These are phyloP conservation scores for Hypoxylon sp. DNA, from an alignment of 2,329 filamentous ascomycete genomes.

Conservation along the genomic window DNA sequence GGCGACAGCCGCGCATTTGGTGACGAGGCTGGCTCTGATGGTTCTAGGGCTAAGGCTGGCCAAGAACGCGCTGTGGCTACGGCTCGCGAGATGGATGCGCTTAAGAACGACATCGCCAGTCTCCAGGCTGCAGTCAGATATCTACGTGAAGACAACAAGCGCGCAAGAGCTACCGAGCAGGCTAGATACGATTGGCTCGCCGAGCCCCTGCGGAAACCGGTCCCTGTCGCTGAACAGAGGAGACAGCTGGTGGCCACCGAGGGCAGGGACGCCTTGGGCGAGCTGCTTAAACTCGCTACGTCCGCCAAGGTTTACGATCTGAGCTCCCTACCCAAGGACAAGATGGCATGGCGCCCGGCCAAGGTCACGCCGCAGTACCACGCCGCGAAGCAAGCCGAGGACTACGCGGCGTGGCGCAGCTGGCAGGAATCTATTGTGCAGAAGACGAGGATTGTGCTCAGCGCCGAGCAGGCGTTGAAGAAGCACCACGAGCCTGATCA, in stretches of 20 bases:
- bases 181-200: constrained; percentile 73
- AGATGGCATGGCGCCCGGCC: constrained; percentile 76
- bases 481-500: constrained; percentile 45
- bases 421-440: constrained; percentile 70
- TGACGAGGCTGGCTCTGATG: constrained; percentile 59
- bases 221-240: constrained; percentile 71
- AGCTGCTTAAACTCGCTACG: constrained; percentile 74
- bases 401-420: constrained; percentile 72
- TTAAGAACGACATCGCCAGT: constrained; percentile 77
- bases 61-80: constrained; percentile 78
- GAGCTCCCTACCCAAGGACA: constrained; percentile 69
- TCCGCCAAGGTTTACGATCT: constrained; percentile 72
- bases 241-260: constrained; percentile 72
- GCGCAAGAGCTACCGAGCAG: constrained; percentile 71
- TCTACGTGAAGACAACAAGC: constrained; percentile 76
- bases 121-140: constrained; percentile 77
- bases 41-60: constrained; percentile 66
- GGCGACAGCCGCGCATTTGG: constrained; percentile 71
- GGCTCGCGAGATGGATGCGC: constrained; percentile 78
- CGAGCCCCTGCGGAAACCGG: constrained; percentile 69
- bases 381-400: constrained; percentile 74
- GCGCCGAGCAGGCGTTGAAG: constrained; percentile 40
- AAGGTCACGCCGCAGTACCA: constrained; percentile 76
- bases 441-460: constrained; percentile 63
- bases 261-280: constrained; percentile 73